Percentiles rank a stretch among this genome's conserved stretches.
These are phyloP conservation scores for Exophiala xenobiotica DNA, from an alignment of 2,329 filamentous ascomycete species.

Conservation along the genomic window DNA sequence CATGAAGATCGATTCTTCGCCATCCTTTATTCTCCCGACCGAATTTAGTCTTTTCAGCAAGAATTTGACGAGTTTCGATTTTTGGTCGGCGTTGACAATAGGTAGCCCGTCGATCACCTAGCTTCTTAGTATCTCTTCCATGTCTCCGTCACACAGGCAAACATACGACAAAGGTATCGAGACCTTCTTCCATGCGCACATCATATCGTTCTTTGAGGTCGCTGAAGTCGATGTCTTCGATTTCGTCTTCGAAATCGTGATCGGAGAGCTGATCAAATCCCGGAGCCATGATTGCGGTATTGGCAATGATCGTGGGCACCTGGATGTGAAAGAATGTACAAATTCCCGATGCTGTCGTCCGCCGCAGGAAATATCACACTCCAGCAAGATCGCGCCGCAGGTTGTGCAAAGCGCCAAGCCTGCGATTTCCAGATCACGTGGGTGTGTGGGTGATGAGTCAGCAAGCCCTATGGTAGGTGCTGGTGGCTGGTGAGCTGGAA, in stretches of 20 bases:
- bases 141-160: neutral
- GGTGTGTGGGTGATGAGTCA: neutral
- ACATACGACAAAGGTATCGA: conserved; percentile 78
- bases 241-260: conserved; percentile 85
- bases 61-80: conserved; percentile 94
- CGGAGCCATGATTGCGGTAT: conserved; percentile 72
- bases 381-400: neutral
- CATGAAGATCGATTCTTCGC: conserved; percentile 90
- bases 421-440: neutral
- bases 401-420: conserved; percentile 9
- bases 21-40: conserved; percentile 68
- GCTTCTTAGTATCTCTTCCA: conserved; percentile 8
- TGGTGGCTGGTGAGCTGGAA: conserved; percentile 1
- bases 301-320: neutral
- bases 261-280: conserved; percentile 91
- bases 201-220: conserved; percentile 91
- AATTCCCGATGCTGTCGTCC: neutral
- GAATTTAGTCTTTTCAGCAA: conserved; percentile 87
- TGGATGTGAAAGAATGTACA: neutral
- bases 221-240: conserved; percentile 91
- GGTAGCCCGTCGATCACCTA: conserved; percentile 87
- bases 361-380: neutral
- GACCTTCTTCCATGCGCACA: conserved; percentile 90
- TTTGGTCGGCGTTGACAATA: conserved; percentile 82
- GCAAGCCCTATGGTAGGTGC: neutral